These are phyloP conservation scores for Neofusicoccum cordaticola DNA, from an alignment of 2,329 filamentous ascomycete species.

Conservation along the genomic window DNA sequence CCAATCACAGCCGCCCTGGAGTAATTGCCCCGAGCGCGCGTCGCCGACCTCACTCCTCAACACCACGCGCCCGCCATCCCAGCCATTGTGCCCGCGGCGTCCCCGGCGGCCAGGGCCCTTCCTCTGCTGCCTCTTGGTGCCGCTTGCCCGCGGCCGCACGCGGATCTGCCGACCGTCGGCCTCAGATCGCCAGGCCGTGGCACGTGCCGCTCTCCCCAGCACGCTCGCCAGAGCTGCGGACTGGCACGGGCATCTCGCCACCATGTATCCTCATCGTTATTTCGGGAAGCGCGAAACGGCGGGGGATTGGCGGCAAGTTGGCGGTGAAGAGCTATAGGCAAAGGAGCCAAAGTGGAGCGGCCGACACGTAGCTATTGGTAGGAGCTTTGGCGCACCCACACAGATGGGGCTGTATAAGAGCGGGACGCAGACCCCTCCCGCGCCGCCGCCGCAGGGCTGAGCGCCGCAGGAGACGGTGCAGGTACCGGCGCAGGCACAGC, in stretches of 20 bases:
- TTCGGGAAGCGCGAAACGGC: background rate
- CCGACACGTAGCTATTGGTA: conserved; percentile 16
- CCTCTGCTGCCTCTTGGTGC: background rate
- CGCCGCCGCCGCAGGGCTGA: background rate
- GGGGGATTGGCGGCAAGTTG: conserved; percentile 8
- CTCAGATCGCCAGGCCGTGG: background rate
- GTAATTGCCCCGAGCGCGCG: conserved; percentile 5
- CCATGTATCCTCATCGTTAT: background rate
- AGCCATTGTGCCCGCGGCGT: background rate
- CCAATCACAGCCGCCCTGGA: conserved; percentile 5
- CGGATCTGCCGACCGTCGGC: background rate
- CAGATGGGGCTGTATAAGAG: conserved; percentile 12
- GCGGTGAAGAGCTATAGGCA: conserved; percentile 1
- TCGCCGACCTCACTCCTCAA: conserved; percentile 6
- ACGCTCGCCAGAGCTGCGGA: background rate
- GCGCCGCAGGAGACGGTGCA: background rate
- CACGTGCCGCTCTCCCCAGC: background rate
- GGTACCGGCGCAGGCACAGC: background rate
- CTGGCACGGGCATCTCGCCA: background rate
- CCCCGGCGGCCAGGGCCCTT: background rate
- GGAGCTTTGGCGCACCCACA: background rate
- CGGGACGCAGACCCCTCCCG: background rate
- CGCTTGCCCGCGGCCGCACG: too few species aligned
- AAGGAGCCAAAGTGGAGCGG: conserved; percentile 8
- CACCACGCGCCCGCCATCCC: background rate